These are phyloP conservation scores for Colletotrichum higginsianum DNA, from an alignment of 2,329 filamentous ascomycete species.

Conservation along the genomic window DNA sequence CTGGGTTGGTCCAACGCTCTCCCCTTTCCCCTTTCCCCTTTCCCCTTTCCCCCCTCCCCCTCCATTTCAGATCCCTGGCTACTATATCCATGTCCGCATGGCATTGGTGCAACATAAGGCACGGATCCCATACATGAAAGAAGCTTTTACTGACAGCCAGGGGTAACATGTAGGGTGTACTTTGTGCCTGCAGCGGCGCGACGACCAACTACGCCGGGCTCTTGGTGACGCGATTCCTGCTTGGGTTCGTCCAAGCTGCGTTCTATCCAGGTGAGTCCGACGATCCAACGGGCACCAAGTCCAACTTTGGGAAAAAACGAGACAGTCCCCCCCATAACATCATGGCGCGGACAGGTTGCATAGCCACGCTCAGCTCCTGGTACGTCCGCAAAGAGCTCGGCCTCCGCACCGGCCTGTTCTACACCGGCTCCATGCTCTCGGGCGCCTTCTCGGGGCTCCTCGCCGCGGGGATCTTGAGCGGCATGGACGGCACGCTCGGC, in stretches of 20 bases:
- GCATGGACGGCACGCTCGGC: slow-evolving; percentile 36
- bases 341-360: slow-evolving; percentile 9
- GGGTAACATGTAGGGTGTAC: slow-evolving; percentile 19
- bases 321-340: neutral
- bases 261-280: slow-evolving; percentile 50
- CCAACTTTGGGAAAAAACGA: too few relatives aligned
- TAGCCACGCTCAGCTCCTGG: slow-evolving; percentile 38
- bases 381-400: slow-evolving; percentile 37
- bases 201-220: slow-evolving; percentile 26
- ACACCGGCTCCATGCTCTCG: slow-evolving; percentile 44
- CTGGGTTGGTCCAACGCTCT: slow-evolving; percentile 47
- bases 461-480: slow-evolving; percentile 42
- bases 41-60: neutral
- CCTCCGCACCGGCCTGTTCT: slow-evolving; percentile 38
- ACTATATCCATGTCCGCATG: neutral
- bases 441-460: slow-evolving; percentile 46
- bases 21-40: slow-evolving; percentile 38
- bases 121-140: neutral
- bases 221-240: slow-evolving; percentile 34
- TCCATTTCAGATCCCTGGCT: slow-evolving; percentile 42
- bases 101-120: slow-evolving; percentile 25
- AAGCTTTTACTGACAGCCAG: neutral
- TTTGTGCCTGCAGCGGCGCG: slow-evolving; percentile 40
- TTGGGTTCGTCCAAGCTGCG: slow-evolving; percentile 40
- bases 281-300: too few relatives aligned